Conservation (phyloP, 2,329 filamentous ascomycete genomes). For the Beauveria sp. region DNA sequence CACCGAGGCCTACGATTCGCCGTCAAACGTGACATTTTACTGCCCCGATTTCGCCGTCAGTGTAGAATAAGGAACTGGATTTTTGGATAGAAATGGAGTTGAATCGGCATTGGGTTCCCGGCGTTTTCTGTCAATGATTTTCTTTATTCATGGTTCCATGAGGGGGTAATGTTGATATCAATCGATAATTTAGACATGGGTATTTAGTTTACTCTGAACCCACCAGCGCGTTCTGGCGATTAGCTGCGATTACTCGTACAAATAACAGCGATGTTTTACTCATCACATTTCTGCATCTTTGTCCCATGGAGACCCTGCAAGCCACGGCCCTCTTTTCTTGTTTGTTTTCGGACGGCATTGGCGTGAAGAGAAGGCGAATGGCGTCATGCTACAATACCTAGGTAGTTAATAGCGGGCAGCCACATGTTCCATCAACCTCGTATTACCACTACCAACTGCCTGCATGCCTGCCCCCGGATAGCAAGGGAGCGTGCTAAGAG, state of each 20-base stretch:
- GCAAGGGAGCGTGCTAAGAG: too few species aligned
- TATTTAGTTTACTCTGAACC: not conserved
- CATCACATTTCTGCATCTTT: not conserved
- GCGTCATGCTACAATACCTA: conserved; percentile 1
- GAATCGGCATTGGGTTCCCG: conserved; percentile 6
- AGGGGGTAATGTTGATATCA: not conserved
- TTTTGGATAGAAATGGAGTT: conserved; percentile 13
- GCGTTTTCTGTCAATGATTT: conserved; percentile 5
- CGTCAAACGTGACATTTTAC: conserved; percentile 39
- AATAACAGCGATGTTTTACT: not conserved
- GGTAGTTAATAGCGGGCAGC: not conserved
- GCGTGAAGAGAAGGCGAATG: not conserved
- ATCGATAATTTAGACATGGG: conserved; percentile 10
- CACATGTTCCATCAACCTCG: not conserved
- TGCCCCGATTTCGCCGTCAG: conserved; percentile 33
- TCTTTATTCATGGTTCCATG: not conserved
- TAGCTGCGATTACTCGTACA: not conserved
- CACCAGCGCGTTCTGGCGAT: not conserved
- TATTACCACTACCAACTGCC: not conserved
- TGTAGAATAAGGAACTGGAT: conserved; percentile 15
- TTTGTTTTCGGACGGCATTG: not conserved
- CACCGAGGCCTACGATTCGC: conserved; percentile 39
- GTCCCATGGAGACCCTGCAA: not conserved
- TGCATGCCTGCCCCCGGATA: not conserved
- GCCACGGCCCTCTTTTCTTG: not conserved